Conservation (phyloP, 75 land plant genomes). For the Pinus tabuliformis region DNA sequence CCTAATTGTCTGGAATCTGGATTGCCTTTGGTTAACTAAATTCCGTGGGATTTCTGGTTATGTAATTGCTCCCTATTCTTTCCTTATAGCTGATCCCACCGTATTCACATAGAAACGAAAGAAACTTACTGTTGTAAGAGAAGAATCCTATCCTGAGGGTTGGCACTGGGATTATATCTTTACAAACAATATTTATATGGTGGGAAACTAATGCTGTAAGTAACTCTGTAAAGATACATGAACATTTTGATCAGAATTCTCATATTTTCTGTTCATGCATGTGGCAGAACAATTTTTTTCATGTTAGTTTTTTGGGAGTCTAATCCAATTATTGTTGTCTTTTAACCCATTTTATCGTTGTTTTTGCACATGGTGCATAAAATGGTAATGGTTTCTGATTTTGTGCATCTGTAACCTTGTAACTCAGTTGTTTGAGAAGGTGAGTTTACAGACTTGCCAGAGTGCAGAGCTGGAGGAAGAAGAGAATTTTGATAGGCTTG, state of each 20-base stretch:
- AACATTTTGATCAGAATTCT: neutral
- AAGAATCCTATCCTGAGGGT: neutral
- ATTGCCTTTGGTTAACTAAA: neutral
- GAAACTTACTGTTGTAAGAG: neutral
- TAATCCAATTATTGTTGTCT: neutral
- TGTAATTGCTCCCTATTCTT: neutral
- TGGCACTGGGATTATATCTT: neutral
- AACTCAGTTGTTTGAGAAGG: conserved; percentile 65
- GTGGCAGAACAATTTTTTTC: neutral
- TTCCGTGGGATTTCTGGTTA: neutral
- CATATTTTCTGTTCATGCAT: neutral
- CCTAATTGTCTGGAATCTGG: neutral
- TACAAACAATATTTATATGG: neutral
- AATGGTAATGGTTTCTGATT: neutral
- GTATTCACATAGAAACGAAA: neutral
- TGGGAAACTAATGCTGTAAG: neutral
- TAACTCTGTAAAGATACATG: neutral
- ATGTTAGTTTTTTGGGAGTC: neutral
- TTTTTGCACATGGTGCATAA: neutral
- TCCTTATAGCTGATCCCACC: neutral
- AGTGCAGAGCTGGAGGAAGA: conserved; percentile 28
- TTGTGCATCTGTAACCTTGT: conserved; percentile 1
- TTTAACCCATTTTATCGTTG: neutral
- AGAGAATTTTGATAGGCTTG: conserved; percentile 58
- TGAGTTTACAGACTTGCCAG: conserved; percentile 78